These are phyloP conservation scores for Eutypa lata DNA, from an alignment of 2,329 filamentous ascomycete species.

Conservation along the genomic window DNA sequence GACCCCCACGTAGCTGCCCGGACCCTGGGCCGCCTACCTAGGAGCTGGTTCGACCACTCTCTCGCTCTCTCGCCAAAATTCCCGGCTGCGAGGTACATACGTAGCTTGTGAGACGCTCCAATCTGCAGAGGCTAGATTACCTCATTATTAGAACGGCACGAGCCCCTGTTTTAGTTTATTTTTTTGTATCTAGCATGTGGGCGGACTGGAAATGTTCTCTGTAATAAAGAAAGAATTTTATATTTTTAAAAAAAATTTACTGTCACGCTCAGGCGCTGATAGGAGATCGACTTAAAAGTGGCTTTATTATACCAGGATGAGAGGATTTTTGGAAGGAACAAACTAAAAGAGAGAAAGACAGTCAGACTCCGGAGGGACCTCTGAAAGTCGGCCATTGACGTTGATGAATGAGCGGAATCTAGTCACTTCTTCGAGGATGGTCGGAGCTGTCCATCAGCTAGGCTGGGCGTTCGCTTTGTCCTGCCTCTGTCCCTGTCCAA, in stretches of 20 bases:
- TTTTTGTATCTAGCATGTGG: not conserved
- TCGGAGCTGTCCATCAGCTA: not conserved
- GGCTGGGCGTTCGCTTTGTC: not conserved
- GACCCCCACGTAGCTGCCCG: too few species aligned
- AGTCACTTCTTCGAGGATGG: not conserved
- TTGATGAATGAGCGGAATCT: not conserved
- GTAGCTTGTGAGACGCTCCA: not conserved
- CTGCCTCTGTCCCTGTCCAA: not conserved
- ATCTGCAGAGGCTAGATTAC: not conserved
- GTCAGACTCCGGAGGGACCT: not conserved
- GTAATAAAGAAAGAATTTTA: too few species aligned
- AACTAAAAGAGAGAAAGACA: not conserved
- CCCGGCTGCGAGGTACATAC: not conserved
- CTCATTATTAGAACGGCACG: not conserved
- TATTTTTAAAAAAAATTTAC: too few species aligned
- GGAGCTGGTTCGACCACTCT: not conserved
- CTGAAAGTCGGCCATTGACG: not conserved
- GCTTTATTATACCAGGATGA: not conserved
- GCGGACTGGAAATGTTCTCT: not conserved
- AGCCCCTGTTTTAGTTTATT: too few species aligned
- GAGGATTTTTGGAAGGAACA: not conserved
- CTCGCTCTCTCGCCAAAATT: not conserved
- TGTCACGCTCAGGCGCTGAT: not conserved
- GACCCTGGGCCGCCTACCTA: too few species aligned
- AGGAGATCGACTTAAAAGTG: not conserved